Evolutionary conservation across 225 moss, liverwort and hornwort species (phyloP).

Genomic region (Physcomitrium patens): DNA sequence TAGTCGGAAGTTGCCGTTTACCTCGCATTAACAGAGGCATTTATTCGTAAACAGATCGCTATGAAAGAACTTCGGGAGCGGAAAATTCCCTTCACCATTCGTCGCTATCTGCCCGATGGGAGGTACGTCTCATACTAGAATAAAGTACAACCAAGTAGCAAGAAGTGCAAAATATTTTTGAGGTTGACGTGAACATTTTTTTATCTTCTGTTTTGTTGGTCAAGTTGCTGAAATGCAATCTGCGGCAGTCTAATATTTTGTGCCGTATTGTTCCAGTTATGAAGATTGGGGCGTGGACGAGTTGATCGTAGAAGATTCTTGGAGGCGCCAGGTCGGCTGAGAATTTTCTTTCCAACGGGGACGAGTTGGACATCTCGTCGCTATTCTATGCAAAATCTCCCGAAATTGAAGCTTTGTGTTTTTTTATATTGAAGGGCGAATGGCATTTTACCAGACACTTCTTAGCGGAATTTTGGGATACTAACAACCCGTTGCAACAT

Average conservation of each 20-base stretch:
- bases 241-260: slow-evolving; percentile 16
- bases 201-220: slow-evolving; percentile 5
- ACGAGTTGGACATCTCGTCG: slow-evolving; percentile 13
- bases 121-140: slow-evolving; percentile 47
- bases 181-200: neutral
- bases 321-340: slow-evolving; percentile 94
- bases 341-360: neutral
- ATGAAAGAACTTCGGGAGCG: slow-evolving; percentile 99
- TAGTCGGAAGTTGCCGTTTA: neutral
- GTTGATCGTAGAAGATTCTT: slow-evolving; percentile 97
- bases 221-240: neutral
- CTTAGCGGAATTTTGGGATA: slow-evolving; percentile 20
- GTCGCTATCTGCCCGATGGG: slow-evolving; percentile 93
- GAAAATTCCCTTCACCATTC: slow-evolving; percentile 97
- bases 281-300: slow-evolving; percentile 99
- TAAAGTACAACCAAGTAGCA: neutral
- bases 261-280: slow-evolving; percentile 51
- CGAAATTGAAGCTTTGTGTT: neutral
- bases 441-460: slow-evolving; percentile 21
- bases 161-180: neutral
- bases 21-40: neutral
- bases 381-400: slow-evolving; percentile 6
- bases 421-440: slow-evolving; percentile 21
- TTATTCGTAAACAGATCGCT: slow-evolving; percentile 62
- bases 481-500: neutral